Base-by-base conservation (phyloP, 768 basidiomycete species). In the Dioszegia crocea region DNA sequence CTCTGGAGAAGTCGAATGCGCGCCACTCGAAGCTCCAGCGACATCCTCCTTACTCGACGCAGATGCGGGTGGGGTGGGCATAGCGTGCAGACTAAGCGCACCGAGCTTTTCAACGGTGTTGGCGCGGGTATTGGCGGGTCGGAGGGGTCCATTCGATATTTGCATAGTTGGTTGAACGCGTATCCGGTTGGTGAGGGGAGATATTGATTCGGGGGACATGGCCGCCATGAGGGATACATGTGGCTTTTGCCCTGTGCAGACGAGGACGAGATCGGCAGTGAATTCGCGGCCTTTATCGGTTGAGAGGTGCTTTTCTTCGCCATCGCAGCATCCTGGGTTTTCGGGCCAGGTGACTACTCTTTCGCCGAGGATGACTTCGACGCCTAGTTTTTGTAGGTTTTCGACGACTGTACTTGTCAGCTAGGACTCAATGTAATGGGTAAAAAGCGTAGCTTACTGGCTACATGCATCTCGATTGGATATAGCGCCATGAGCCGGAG, bases 161-260 rank as follows among this genome's bases (percentile, higher is more conserved):
- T 75, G 75, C 30, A 71, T 56, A 4, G 71, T 73, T 1, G 68
- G 65, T 9, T 49, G 48, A 11, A 77, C 74, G 19, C 69, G 59
- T 40, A 77, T 70, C 12, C 70, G 66, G 6, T 57, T 54, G 23
- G 63, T 73, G 12, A 31, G 44, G 0, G 67, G 63, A 21, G 65
- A 67, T 49, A 78, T 73, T 36, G 66, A 62, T 24, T 59, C 53
- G 1, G 75, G 71, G 14, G 61, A 48, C 36, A 73, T 65, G 17
- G 59, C 46, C 16, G 71, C 69, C 48, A 76, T 67, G 24, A 73
- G 57, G 2, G 71, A 65, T n/a, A 64, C 60, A 45, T 73, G 71
- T 31, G 73, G 71, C 55, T 74, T 70, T 57, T 76, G 77, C 31
- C 77, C 77, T 0, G 73, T 78, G 60, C 77, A 78, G 0, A 66